Percentiles rank a stretch among this genome's conserved stretches.
Conservation (phyloP, 805 yeast species). For the Zygoascus ofunaensis region DNA sequence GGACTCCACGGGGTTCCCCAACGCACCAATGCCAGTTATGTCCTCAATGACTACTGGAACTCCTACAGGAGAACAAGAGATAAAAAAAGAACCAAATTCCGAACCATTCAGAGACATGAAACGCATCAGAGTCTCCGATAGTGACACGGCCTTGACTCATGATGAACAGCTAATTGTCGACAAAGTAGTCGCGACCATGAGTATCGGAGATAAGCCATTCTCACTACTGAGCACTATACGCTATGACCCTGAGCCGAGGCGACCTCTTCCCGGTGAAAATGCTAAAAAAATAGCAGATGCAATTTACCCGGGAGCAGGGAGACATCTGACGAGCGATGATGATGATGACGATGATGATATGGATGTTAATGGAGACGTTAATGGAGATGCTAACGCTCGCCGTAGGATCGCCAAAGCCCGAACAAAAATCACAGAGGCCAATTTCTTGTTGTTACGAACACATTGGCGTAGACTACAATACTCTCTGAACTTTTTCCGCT, state of each 20-base stretch:
- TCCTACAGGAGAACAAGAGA: background rate
- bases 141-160: background rate
- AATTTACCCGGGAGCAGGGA: background rate
- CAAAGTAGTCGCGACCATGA: background rate
- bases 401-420: too few species aligned
- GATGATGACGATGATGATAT: background rate
- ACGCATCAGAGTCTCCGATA: background rate
- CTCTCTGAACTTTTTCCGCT: slow-evolving; percentile 46
- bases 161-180: background rate
- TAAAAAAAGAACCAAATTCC: background rate
- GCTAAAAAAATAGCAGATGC: background rate
- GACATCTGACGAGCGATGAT: background rate
- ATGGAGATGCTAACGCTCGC: background rate
- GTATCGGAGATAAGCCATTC: background rate
- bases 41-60: too few species aligned
- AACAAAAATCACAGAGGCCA: slow-evolving; percentile 20
- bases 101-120: too few species aligned
- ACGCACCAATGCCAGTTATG: too few species aligned
- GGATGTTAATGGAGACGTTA: too few species aligned
- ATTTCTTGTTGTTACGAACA: slow-evolving; percentile 54
- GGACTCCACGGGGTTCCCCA: background rate
- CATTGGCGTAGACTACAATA: slow-evolving; percentile 54
- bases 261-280: slow-evolving; percentile 3
- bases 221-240: background rate
- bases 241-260: slow-evolving; percentile 26